Conservation (phyloP, 257 asterid species). For the Agastache rugosa region DNA sequence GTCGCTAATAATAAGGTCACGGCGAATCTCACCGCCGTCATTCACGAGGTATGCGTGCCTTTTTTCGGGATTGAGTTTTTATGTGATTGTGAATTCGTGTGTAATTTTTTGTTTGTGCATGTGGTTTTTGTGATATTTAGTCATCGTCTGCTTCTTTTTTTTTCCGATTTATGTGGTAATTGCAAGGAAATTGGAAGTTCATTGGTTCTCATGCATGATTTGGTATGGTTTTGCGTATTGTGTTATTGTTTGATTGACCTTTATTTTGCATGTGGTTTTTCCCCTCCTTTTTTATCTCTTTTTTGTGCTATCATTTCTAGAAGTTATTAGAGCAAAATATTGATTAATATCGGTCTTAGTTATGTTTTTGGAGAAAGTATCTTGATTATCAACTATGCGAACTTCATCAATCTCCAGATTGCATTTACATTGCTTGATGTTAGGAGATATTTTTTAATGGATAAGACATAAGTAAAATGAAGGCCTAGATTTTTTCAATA, state of each 20-base stretch:
- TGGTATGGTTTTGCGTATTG: not conserved
- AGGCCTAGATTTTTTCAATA: not conserved
- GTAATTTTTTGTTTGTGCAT: constrained; percentile 34
- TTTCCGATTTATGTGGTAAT: not conserved
- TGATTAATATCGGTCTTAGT: not conserved
- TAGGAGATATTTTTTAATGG: not conserved
- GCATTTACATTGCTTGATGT: not conserved
- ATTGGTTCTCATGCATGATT: not conserved
- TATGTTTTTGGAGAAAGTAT: not conserved
- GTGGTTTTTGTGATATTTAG: constrained; percentile 26
- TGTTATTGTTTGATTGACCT: not conserved
- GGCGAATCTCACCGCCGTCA: constrained; percentile 54
- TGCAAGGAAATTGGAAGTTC: constrained; percentile 1
- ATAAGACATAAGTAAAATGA: constrained; percentile 2
- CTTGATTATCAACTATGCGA: not conserved
- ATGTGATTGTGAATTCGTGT: constrained; percentile 24
- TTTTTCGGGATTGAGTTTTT: not conserved
- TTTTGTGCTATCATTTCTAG: not conserved
- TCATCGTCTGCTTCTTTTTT: not conserved
- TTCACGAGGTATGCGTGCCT: constrained; percentile 50
- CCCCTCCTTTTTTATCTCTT: not conserved
- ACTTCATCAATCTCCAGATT: not conserved
- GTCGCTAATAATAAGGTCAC: constrained; percentile 63
- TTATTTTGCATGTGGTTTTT: constrained; percentile 22
- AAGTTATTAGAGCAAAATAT: not conserved